Base-by-base conservation (phyloP, 768 basidiomycete genomes). In the Calocera cornea region DNA sequence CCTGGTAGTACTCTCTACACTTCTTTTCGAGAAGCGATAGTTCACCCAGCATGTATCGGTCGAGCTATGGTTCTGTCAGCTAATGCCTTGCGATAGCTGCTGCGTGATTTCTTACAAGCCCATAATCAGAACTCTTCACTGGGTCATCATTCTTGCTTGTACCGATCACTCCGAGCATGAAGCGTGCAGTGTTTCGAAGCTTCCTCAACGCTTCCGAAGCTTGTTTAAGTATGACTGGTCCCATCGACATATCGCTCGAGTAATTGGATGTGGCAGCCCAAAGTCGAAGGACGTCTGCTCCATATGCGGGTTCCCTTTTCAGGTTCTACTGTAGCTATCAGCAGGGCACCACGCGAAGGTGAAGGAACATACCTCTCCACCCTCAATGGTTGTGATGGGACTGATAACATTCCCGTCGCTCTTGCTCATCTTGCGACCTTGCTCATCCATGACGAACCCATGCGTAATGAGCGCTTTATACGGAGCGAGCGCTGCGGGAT, bases 361-460 rank as follows among this genome's bases (percentile, higher is more conserved):
- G 14, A 14, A 70, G 34, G 33, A 33, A 77, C 82, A 14, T 70
- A 94, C 92, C 78, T 83, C 76, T 22, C 87, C 88, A 24, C 93
- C 95, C 67, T 86, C 74, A 31, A 97, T 84, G 67, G 98, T 80
- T 0, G 84, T 84, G 79, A 90, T 78, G 0, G 95, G 95, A 72
- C 87, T 91, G 64, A 95, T 76, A 29, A 97, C 86, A 72, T 99
- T 99, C 0, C 95, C 95, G 10, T 90, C 75, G 0, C 90, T 93
- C 79, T 99, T 99, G 84, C 95, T 97, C 95, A 99, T 99, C 78
- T 85, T 93, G 79, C 87, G 86, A 1, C 93, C 94, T 14, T 82
- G 77, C 74, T 92, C 86, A 72, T 98, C 97, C 3, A 97, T 83
- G 2, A 97, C 91, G 86, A 99, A 95, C 0, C 95, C 97, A 74